Evolutionary conservation across 176 grass and related monocot species (phyloP).

Genomic region (bread wheat (Triticum aestivum)): DNA sequence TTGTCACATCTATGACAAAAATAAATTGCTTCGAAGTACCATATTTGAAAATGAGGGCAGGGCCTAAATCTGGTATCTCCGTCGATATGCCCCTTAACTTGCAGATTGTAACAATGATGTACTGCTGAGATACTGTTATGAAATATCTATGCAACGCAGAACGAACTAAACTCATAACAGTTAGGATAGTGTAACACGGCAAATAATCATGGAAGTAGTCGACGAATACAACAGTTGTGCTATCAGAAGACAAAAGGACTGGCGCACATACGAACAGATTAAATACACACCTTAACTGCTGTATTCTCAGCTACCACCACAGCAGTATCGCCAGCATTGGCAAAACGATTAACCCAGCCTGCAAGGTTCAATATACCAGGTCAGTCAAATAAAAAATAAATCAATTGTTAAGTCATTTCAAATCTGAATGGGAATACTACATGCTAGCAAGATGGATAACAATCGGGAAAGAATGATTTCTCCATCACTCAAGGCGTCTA

Average conservation of each 20-base stretch:
- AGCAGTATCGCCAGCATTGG: conserved; percentile 89
- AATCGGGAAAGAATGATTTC: neutral
- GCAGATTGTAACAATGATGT: neutral
- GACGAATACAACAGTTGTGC: neutral
- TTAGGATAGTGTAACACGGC: neutral
- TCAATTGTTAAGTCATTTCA: neutral
- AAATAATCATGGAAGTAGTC: neutral
- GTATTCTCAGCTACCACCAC: conserved; percentile 87
- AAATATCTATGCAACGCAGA: conserved; percentile 9
- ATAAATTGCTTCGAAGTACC: neutral
- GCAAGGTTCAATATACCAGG: conserved; percentile 20
- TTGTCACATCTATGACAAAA: neutral
- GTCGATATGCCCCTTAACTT: neutral
- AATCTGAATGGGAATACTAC: conserved; percentile 8
- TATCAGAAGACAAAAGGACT: neutral
- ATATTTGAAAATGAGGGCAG: neutral
- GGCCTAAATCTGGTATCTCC: neutral
- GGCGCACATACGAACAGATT: neutral
- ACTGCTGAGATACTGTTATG: neutral
- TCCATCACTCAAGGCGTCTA: neutral
- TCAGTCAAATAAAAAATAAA: conserved; percentile 18
- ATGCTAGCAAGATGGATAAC: neutral
- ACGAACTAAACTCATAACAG: neutral
- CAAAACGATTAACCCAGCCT: conserved; percentile 99
- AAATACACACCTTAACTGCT: conserved; percentile 62